Evolutionary conservation across 441 rosid genomes (phyloP), one percentile per base, ranked within the genome.

Genomic region (Croton setiger): DNA sequence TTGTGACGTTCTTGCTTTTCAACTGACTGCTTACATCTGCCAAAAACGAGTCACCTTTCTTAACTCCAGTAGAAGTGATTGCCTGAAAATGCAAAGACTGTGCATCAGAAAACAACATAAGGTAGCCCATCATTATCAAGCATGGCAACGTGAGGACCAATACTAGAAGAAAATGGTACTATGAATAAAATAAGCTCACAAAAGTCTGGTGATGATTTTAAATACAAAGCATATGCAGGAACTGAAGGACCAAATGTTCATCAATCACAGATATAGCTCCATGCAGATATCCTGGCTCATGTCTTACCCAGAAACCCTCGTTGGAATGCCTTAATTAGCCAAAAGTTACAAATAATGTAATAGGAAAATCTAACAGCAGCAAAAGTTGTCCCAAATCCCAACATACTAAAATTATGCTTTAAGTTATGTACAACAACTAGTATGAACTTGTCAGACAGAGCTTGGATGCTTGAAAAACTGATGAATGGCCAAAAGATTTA

Each of bases 1-100:
- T 81, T 12, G 88, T 84, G 76, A 86, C 80, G 67, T 84, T 83
- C 75, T 85, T 83, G 78, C 83, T 87, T 85, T 85, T 83, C 64
- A 81, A 71, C 73, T 87, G 85, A 68, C 74, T 74, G 84, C 79
- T 81, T 39, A 87, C 88, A 80, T 95, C 98, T 1, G 87, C 98
- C 79, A 90, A 72, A 74, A 86, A 81, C 33, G 80, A 44, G 35
- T 85, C 89, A 63, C 96, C 98, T 76, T 92, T 92, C 88, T 83
- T 95, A 55, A 77, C 73, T 66, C 95, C 99, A 7, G 70, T 79
- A 5, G 97, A 81, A 43, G 98, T 92, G 76, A 95, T 82, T 0
- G 94, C 91, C 99, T 92, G 85, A 57, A 63, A 78, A 10, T 52
- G 1, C 59, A 70, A 21, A 14, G 63, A 70, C 20, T 53, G 8